Evolutionary conservation across 192 early-diverging fungal species (phyloP).

Genomic region (Chytriomyces sp.): DNA sequence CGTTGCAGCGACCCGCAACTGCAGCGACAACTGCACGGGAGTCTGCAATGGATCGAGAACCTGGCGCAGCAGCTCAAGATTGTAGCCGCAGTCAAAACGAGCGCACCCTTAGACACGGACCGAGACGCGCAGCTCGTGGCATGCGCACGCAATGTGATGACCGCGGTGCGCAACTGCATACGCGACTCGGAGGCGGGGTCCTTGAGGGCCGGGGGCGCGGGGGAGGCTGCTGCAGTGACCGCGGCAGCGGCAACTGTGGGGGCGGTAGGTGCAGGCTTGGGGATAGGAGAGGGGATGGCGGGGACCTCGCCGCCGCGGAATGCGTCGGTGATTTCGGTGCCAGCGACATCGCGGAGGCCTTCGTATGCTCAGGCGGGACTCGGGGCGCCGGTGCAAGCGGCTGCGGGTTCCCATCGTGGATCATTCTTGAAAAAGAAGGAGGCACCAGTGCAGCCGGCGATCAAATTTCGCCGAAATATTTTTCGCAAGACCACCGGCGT

Average conservation of each 20-base stretch:
- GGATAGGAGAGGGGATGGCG: no score
- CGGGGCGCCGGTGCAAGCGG: no score
- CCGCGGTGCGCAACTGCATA: conserved; percentile 39
- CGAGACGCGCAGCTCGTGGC: conserved; percentile 44
- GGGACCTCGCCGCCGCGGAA: no score
- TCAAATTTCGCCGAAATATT: conserved; percentile 4
- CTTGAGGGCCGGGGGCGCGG: conserved; percentile 26
- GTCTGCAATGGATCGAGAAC: conserved; percentile 42
- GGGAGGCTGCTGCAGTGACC: not conserved
- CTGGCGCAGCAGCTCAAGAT: conserved; percentile 58
- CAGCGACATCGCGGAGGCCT: not conserved
- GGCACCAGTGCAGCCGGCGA: not conserved
- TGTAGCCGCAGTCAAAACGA: conserved; percentile 55
- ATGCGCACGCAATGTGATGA: conserved; percentile 54
- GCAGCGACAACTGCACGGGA: conserved; percentile 22
- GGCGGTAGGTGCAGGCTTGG: not conserved
- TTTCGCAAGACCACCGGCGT: not conserved
- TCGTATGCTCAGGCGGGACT: not conserved
- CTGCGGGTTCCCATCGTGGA: not conserved
- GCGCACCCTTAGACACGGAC: conserved; percentile 46
- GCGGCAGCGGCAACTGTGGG: not conserved
- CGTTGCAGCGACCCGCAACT: conserved; percentile 47
- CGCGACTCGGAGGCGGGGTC: conserved; percentile 44
- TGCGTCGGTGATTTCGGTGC: no score
- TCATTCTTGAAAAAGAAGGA: not conserved